Evolutionary conservation across 2,329 filamentous ascomycete species (phyloP).

Genomic region (Dothidotthia symphoricarpi): DNA sequence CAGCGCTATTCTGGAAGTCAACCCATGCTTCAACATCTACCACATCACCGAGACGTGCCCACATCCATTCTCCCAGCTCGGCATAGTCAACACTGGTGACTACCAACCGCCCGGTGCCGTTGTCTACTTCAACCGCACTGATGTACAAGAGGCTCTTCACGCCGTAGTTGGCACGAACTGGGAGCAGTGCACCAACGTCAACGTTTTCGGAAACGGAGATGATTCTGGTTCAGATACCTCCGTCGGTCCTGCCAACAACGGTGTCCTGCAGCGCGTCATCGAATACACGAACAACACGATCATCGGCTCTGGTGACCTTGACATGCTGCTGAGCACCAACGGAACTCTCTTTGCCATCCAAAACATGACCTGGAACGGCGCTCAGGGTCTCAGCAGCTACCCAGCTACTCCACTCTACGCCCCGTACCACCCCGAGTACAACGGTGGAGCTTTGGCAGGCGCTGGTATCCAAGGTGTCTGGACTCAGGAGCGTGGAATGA

Average conservation of each 20-base stretch:
- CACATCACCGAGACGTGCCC: constrained; percentile 50
- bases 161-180: constrained; percentile 47
- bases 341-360: constrained; percentile 54
- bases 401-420: constrained; percentile 46
- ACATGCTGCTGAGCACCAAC: constrained; percentile 52
- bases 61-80: constrained; percentile 38
- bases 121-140: constrained; percentile 54
- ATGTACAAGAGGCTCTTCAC: constrained; percentile 53
- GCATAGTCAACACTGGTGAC: constrained; percentile 41
- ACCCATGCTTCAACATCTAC: constrained; percentile 55
- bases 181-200: constrained; percentile 43
- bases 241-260: constrained; percentile 41
- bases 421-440: constrained; percentile 47
- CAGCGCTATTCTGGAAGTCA: constrained; percentile 43
- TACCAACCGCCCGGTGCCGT: constrained; percentile 42
- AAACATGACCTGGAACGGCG: constrained; percentile 56
- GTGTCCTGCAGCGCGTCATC: constrained; percentile 50
- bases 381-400: constrained; percentile 47
- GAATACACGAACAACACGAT: constrained; percentile 54
- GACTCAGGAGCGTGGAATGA: constrained; percentile 47
- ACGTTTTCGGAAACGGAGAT: constrained; percentile 44
- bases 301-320: constrained; percentile 51
- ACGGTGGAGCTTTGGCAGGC: constrained; percentile 41
- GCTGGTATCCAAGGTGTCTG: constrained; percentile 45
- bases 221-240: constrained; percentile 36